Conservation (phyloP, 2,329 filamentous ascomycete genomes). For the Pyrenophora graminea region DNA sequence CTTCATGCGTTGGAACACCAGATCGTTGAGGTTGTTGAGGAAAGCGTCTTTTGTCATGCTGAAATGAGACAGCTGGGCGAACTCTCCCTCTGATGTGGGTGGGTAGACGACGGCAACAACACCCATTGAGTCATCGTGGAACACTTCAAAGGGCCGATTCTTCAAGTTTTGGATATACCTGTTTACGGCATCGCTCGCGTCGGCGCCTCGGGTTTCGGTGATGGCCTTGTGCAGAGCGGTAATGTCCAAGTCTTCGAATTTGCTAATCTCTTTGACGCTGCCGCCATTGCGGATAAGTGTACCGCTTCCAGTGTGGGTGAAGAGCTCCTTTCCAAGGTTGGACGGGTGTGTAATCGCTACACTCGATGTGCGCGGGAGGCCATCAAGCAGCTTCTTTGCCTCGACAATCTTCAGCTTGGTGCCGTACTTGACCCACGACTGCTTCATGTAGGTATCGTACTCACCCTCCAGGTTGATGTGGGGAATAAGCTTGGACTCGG, state of each 20-base stretch:
- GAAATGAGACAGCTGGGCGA: conserved; percentile 85
- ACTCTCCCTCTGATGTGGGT: conserved; percentile 64
- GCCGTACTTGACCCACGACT: conserved; percentile 93
- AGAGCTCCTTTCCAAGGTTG: conserved; percentile 93
- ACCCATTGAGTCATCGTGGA: conserved; percentile 93
- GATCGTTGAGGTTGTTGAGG: conserved; percentile 93
- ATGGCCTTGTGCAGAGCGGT: conserved; percentile 80
- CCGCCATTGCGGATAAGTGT: conserved; percentile 91
- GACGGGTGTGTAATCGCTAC: conserved; percentile 97
- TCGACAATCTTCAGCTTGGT: conserved; percentile 97
- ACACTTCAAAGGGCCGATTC: conserved; percentile 82
- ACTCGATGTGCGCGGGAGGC: conserved; percentile 86
- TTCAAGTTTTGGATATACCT: conserved; percentile 81
- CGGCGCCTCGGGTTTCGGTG: conserved; percentile 76
- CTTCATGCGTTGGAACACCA: conserved; percentile 90
- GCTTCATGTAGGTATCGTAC: conserved; percentile 87
- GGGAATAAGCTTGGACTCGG: conserved; percentile 94
- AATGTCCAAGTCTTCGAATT: conserved; percentile 75
- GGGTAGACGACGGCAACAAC: conserved; percentile 88
- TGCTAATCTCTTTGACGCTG: conserved; percentile 77
- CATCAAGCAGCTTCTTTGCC: conserved; percentile 89
- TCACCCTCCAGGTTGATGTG: conserved; percentile 97
- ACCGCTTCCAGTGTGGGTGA: conserved; percentile 93
- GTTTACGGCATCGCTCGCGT: conserved; percentile 82
- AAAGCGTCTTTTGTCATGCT: conserved; percentile 93